phyloP scores from a whole-genome alignment of 1,284 basidiomycete species.

The Mycena sp. region DNA sequence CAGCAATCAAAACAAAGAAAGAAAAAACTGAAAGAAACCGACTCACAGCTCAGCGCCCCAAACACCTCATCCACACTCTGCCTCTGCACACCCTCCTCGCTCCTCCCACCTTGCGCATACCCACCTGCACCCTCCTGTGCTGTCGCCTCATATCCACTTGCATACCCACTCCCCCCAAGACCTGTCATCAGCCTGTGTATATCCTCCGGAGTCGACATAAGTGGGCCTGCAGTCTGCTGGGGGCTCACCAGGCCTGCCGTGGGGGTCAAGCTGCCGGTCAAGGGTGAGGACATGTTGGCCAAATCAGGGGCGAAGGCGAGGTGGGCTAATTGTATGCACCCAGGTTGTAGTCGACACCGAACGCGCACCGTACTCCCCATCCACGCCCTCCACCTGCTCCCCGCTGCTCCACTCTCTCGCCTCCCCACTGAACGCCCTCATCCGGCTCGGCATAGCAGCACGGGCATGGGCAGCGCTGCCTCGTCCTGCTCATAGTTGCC shows the following conservation, averaged over 20 bases:
- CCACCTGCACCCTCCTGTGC: no score
- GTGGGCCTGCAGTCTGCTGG: slow-evolving; percentile 72
- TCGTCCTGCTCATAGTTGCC: neutral
- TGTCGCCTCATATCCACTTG: no score
- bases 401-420: slow-evolving; percentile 23
- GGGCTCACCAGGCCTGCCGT: no score
- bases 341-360: slow-evolving; percentile 13
- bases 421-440: slow-evolving; percentile 16
- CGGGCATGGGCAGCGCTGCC: slow-evolving; percentile 30
- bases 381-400: slow-evolving; percentile 39
- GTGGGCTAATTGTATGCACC: no score
- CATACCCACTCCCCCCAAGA: no score
- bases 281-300: no score
- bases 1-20: no score
- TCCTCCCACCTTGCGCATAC: no score
- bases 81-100: no score
- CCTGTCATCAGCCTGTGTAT: slow-evolving; percentile 56
- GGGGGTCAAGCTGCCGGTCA: slow-evolving; percentile 17
- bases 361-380: slow-evolving; percentile 16
- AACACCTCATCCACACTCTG: no score
- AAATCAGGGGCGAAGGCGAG: no score
- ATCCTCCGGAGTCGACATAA: slow-evolving; percentile 72
- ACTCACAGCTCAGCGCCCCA: no score
- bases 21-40: neutral
- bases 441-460: slow-evolving; percentile 17